phyloP scores from a whole-genome alignment of 1,284 basidiomycete genomes.

The Pseudozyma sp. region DNA sequence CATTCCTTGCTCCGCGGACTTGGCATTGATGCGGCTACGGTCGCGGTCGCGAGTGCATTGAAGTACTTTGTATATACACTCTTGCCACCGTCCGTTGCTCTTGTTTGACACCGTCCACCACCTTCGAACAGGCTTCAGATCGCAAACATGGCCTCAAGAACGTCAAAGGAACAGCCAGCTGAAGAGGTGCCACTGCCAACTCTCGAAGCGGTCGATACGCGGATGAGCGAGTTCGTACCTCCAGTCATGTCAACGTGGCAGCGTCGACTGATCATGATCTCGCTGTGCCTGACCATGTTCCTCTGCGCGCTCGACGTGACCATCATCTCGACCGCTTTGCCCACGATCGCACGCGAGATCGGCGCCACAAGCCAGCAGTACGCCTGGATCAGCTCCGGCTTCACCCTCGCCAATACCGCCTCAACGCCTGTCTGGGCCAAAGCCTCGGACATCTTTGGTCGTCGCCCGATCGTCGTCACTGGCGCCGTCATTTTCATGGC shows the following conservation, averaged over 20 bases:
- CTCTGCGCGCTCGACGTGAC: slow-evolving; percentile 8
- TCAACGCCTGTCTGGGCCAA: slow-evolving; percentile 13
- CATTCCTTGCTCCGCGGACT: too few species aligned
- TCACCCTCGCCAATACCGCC: slow-evolving; percentile 6
- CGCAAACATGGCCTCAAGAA: too few species aligned
- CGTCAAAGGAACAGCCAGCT: neutral
- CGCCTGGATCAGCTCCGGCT: slow-evolving; percentile 11
- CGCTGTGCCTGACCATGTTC: slow-evolving; percentile 12
- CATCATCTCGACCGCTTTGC: slow-evolving; percentile 11
- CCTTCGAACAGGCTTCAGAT: too few species aligned
- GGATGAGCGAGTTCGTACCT: slow-evolving; percentile 4
- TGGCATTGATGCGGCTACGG: too few species aligned
- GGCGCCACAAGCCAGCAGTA: slow-evolving; percentile 4
- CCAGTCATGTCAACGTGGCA: neutral
- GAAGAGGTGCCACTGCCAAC: neutral
- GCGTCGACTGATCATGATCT: slow-evolving; percentile 6
- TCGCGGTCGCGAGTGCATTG: too few species aligned
- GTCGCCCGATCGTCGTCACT: neutral
- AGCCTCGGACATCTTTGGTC: slow-evolving; percentile 13
- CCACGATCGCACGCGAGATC: slow-evolving; percentile 8
- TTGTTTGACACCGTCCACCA: too few species aligned
- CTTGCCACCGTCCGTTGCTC: too few species aligned
- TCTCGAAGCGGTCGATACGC: slow-evolving; percentile 5
- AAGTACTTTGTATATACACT: too few species aligned
- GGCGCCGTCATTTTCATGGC: slow-evolving; percentile 7